Conservation (phyloP, 2,329 filamentous ascomycete genomes). For the Apiospora rasikravindrae region DNA sequence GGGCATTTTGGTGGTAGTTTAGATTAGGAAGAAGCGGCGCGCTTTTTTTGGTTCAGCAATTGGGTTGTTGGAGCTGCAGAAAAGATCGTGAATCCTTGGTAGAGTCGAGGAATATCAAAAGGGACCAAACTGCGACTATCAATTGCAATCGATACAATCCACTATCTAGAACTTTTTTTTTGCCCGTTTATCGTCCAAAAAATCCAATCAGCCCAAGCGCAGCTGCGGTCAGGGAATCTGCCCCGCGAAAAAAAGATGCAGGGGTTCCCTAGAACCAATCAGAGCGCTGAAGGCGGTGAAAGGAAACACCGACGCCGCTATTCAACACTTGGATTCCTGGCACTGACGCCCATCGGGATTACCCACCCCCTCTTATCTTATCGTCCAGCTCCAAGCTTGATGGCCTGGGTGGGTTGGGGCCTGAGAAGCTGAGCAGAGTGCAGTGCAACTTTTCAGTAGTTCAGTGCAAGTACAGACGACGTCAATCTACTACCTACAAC, state of each 20-base stretch:
- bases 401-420: background rate
- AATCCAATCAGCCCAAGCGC: constrained; percentile 6
- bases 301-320: constrained; percentile 19
- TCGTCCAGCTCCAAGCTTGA: constrained; percentile 3
- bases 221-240: constrained; percentile 1
- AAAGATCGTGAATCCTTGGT: background rate
- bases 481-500: background rate
- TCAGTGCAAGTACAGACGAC: background rate
- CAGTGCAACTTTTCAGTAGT: constrained; percentile 15
- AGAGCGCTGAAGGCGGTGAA: constrained; percentile 18
- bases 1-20: constrained; percentile 67
- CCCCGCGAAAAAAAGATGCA: constrained; percentile 17
- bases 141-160: background rate
- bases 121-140: constrained; percentile 1
- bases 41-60: background rate
- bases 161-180: constrained; percentile 24
- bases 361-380: background rate
- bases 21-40: background rate
- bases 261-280: constrained; percentile 14
- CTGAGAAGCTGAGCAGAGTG: background rate
- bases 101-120: background rate
- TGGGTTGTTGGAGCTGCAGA: background rate
- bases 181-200: constrained; percentile 10
- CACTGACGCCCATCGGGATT: background rate
- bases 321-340: background rate